Evolutionary conservation across 2,329 filamentous ascomycete genomes (phyloP).

Genomic region (Alternaria burnsii): DNA sequence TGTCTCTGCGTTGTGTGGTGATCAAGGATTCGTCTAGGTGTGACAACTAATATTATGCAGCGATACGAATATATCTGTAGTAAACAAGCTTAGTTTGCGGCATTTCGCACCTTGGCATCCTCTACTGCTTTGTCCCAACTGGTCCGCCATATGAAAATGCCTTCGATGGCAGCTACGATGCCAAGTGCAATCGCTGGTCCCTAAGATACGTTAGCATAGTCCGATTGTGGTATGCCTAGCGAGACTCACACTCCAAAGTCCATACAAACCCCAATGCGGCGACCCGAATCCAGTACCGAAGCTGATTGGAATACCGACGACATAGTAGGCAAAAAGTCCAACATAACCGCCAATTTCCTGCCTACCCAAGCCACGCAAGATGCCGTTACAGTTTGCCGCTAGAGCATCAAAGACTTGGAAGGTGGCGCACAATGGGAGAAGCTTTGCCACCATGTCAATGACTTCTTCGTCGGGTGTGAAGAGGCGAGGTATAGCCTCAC

Average conservation of each 20-base stretch:
- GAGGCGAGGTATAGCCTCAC: slow-evolving; percentile 77
- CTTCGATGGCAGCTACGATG: slow-evolving; percentile 66
- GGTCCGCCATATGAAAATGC: slow-evolving; percentile 63
- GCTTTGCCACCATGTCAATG: slow-evolving; percentile 68
- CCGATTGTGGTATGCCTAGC: not conserved
- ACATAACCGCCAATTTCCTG: slow-evolving; percentile 91
- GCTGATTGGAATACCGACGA: slow-evolving; percentile 83
- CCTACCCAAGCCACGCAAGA: slow-evolving; percentile 85
- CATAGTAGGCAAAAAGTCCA: slow-evolving; percentile 86
- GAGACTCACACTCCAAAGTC: slow-evolving; percentile 71
- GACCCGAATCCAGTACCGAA: slow-evolving; percentile 80
- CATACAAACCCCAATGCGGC: slow-evolving; percentile 76
- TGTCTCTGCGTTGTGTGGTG: not conserved
- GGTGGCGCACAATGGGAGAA: slow-evolving; percentile 82
- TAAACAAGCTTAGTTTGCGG: slow-evolving; percentile 18
- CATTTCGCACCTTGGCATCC: slow-evolving; percentile 66
- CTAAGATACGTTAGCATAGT: slow-evolving; percentile 28
- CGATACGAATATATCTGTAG: not conserved
- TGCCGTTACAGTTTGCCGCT: slow-evolving; percentile 80
- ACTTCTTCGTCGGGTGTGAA: slow-evolving; percentile 76
- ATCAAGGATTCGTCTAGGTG: not conserved
- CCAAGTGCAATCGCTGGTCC: slow-evolving; percentile 69
- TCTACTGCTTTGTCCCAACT: slow-evolving; percentile 68
- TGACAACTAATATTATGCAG: not conserved
- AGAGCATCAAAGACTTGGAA: slow-evolving; percentile 92